A percentile compares a stretch with the other conserved stretches of the same genome.
Evolutionary conservation across 2,329 filamentous ascomycete species (phyloP).

Genomic region (Xylariaceae sp.): DNA sequence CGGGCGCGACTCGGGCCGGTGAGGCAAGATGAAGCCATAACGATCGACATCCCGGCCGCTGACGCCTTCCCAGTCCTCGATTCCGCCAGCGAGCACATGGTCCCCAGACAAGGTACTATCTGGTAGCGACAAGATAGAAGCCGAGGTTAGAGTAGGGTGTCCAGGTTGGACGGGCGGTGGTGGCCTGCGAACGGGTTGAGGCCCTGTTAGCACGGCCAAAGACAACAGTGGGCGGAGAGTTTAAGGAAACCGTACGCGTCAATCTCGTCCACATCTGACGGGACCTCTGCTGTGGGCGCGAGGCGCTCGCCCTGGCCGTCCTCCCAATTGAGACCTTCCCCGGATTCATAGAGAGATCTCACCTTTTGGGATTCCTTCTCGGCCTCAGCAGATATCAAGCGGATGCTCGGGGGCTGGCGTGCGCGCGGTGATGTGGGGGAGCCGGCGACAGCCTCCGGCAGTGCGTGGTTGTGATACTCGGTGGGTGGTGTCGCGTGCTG

Average conservation of each 20-base stretch:
- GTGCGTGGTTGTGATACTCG: neutral
- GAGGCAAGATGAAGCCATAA: slow-evolving; percentile 57
- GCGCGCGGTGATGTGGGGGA: slow-evolving; percentile 9
- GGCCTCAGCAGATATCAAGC: slow-evolving; percentile 45
- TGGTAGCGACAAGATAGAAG: slow-evolving; percentile 29
- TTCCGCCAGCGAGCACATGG: slow-evolving; percentile 47
- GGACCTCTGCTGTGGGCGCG: slow-evolving; percentile 42
- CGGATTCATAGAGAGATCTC: slow-evolving; percentile 57
- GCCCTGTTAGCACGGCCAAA: slow-evolving; percentile 23
- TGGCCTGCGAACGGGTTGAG: too few species aligned
- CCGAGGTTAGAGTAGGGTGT: slow-evolving; percentile 23
- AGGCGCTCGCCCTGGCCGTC: slow-evolving; percentile 43
- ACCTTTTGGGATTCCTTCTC: slow-evolving; percentile 61
- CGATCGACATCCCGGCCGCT: slow-evolving; percentile 55
- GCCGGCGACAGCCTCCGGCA: neutral
- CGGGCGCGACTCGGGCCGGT: slow-evolving; percentile 30
- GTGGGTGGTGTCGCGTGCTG: neutral
- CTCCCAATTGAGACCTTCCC: slow-evolving; percentile 45
- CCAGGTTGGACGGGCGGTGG: slow-evolving; percentile 22
- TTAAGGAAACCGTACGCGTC: slow-evolving; percentile 53
- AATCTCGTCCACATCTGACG: slow-evolving; percentile 44
- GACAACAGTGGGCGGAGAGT: slow-evolving; percentile 18
- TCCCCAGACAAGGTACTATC: slow-evolving; percentile 31
- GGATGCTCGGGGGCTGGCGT: slow-evolving; percentile 36
- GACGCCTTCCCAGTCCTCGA: slow-evolving; percentile 62